Conservation (phyloP, 2,329 filamentous ascomycete species). For the Nakataea oryzae region DNA sequence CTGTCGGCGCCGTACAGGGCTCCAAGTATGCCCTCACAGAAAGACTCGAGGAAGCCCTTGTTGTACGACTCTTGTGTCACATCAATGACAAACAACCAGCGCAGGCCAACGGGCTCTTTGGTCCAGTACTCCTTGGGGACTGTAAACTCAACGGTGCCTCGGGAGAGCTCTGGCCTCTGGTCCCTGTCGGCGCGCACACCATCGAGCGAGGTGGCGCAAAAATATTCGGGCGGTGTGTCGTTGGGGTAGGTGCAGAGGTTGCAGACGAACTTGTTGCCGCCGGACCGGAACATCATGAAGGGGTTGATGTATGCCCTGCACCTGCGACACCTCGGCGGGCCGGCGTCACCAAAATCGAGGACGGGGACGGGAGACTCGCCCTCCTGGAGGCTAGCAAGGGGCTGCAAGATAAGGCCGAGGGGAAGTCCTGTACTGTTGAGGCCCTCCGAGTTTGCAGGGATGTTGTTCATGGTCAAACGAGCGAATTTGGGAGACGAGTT, state of each 20-base stretch:
- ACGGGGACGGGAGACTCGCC: conserved; percentile 85
- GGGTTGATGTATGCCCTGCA: conserved; percentile 97
- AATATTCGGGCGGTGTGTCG: conserved; percentile 86
- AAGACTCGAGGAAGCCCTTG: conserved; percentile 80
- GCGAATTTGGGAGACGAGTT: conserved; percentile 94
- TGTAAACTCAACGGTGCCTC: conserved; percentile 89
- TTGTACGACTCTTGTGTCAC: conserved; percentile 86
- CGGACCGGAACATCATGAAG: conserved; percentile 93
- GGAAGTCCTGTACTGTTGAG: conserved; percentile 73
- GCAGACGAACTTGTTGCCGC: conserved; percentile 94
- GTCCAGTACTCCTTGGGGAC: conserved; percentile 99
- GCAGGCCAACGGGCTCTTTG: conserved; percentile 78
- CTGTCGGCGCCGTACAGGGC: conserved; percentile 67
- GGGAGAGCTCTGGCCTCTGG: conserved; percentile 78
- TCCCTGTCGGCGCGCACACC: conserved; percentile 81
- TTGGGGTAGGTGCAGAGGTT: conserved; percentile 98
- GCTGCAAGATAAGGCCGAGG: conserved; percentile 80
- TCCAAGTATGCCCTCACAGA: conserved; percentile 78
- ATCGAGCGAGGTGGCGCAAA: conserved; percentile 77
- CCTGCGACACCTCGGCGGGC: conserved; percentile 82
- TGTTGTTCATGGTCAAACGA: conserved; percentile 85
- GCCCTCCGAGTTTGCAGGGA: conserved; percentile 73
- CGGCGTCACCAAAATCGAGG: conserved; percentile 84
- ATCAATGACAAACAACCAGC: conserved; percentile 87
- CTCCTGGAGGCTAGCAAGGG: conserved; percentile 69